A percentile compares a stretch with the other conserved stretches of the same genome.
These are phyloP conservation scores for Plasmodium sp. DNA, from an alignment of 169 alveolate genomes.

Conservation along the genomic window DNA sequence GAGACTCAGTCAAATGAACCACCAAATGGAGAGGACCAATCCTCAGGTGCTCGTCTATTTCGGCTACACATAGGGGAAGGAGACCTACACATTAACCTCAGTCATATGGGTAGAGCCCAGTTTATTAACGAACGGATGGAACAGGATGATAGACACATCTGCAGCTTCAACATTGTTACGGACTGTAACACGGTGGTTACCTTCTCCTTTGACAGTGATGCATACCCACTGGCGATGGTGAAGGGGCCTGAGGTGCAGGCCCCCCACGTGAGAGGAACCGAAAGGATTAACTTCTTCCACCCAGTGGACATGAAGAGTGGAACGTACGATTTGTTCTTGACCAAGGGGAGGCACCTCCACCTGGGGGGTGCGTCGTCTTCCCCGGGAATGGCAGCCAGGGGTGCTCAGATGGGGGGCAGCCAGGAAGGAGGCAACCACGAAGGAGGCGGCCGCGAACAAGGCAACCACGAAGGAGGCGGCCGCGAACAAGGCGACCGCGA, in stretches of 20 bases:
- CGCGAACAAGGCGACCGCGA: background rate
- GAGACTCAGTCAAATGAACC: background rate
- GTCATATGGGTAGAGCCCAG: background rate
- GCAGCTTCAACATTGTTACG: slow-evolving; percentile 19
- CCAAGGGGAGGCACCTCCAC: background rate
- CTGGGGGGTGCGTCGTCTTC: background rate
- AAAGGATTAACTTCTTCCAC: slow-evolving; percentile 10
- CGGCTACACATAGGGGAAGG: background rate
- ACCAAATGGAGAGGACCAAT: background rate
- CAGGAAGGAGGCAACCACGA: background rate
- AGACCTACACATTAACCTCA: background rate
- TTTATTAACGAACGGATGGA: slow-evolving; percentile 39
- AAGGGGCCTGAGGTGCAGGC: background rate
- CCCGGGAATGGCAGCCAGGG: background rate
- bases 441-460: background rate
- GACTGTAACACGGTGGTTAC: background rate
- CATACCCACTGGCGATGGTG: background rate
- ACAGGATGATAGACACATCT: background rate
- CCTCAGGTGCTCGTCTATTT: background rate
- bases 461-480: too few species aligned
- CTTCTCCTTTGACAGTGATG: slow-evolving; percentile 1
- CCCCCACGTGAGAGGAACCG: background rate
- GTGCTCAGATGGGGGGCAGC: background rate
- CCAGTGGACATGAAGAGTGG: background rate
- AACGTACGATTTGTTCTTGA: slow-evolving; percentile 10